Conservation (phyloP, 495 filamentous ascomycete species). For the Neohortaea acidophila region DNA sequence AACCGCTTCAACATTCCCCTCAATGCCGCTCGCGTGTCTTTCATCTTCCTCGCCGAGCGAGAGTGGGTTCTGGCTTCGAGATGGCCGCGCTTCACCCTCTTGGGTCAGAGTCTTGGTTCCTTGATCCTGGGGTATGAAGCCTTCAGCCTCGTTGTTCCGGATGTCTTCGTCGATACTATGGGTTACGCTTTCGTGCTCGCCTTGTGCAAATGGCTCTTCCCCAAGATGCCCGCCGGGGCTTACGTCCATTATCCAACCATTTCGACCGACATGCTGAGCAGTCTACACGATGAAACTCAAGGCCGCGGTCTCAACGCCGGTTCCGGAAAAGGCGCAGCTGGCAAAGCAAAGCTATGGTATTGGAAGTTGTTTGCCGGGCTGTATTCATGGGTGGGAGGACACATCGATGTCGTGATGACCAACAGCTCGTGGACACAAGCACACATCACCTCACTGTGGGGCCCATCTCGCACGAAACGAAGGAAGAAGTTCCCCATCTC, state of each 20-base stretch:
- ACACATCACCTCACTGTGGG: constrained; percentile 75
- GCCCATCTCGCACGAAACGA: constrained; percentile 32
- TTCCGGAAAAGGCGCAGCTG: constrained; percentile 51
- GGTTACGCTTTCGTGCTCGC: constrained; percentile 87
- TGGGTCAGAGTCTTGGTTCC: constrained; percentile 81
- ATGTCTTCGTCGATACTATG: constrained; percentile 95
- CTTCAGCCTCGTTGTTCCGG: constrained; percentile 79
- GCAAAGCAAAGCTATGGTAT: constrained; percentile 56
- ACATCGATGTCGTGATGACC: constrained; percentile 86
- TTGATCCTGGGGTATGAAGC: constrained; percentile 78
- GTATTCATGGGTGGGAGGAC: constrained; percentile 65
- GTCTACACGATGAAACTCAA: constrained; percentile 50
- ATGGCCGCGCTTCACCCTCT: constrained; percentile 86
- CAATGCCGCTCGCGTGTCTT: constrained; percentile 64
- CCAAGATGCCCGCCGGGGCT: constrained; percentile 64
- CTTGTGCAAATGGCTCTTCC: constrained; percentile 69
- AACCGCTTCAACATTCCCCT: constrained; percentile 87
- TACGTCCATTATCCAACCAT: constrained; percentile 99
- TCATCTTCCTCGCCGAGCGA: constrained; percentile 79
- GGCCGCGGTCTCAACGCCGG: constrained; percentile 71
- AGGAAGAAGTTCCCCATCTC: constrained; percentile 33
- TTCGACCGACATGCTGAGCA: constrained; percentile 89
- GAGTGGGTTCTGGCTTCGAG: constrained; percentile 68
- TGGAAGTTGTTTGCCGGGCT: constrained; percentile 71
- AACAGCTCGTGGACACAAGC: constrained; percentile 87